Conservation (phyloP, 495 filamentous ascomycete species). For the Letharia columbiana region DNA sequence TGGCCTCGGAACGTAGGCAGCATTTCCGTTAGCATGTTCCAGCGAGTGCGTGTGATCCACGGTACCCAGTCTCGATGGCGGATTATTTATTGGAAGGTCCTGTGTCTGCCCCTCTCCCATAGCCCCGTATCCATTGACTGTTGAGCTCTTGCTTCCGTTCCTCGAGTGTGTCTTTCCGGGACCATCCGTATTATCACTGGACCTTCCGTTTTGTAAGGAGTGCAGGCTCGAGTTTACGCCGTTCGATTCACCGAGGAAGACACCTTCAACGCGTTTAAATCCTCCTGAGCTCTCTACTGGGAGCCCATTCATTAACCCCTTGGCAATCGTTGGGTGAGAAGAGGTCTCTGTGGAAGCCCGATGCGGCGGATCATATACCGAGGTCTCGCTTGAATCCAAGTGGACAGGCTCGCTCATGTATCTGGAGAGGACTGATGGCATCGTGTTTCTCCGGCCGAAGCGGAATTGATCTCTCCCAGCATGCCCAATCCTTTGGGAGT, state of each 20-base stretch:
- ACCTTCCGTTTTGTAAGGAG: conserved; percentile 38
- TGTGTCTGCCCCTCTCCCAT: conserved; percentile 35
- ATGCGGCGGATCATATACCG: conserved; percentile 25
- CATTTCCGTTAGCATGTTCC: conserved; percentile 19
- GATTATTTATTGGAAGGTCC: conserved; percentile 24
- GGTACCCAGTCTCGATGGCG: conserved; percentile 28
- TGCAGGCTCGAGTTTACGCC: conserved; percentile 25
- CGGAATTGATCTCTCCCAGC: conserved; percentile 1
- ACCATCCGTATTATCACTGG: conserved; percentile 43
- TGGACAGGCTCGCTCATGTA: conserved; percentile 35
- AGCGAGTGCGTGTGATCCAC: conserved; percentile 18
- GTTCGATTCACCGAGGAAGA: conserved; percentile 19
- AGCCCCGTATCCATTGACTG: conserved; percentile 38
- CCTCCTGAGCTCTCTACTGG: conserved; percentile 4
- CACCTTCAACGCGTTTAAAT: conserved; percentile 19
- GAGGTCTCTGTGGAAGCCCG: conserved; percentile 20
- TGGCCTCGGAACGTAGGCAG: conserved; percentile 10
- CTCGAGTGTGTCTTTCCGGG: conserved; percentile 42
- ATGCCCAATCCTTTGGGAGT: conserved; percentile 3
- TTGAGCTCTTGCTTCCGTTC: conserved; percentile 45
- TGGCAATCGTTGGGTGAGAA: conserved; percentile 8
- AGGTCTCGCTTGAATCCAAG: conserved; percentile 24
- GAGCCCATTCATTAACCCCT: conserved; percentile 13
- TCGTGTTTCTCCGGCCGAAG: conserved; percentile 22
- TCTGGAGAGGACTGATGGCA: conserved; percentile 53